A percentile compares a stretch with the other conserved stretches of the same genome.
Conservation (phyloP, 1,139 yeast genomes). For the Geotrichum restrictum region DNA sequence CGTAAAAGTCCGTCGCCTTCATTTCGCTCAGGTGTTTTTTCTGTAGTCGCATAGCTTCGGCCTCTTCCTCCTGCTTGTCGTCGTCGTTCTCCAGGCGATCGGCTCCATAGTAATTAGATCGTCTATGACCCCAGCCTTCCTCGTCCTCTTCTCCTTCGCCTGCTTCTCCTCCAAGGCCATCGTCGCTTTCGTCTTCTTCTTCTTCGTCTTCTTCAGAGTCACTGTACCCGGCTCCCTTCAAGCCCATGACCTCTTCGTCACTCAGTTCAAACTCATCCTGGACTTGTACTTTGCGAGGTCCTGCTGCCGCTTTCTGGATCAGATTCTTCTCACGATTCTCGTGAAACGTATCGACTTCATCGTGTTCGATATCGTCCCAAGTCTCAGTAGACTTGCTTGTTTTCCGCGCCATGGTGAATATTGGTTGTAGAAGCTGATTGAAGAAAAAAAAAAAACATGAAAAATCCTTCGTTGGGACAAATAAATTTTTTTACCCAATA, state of each 20-base stretch:
- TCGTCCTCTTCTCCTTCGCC: constrained; percentile 49
- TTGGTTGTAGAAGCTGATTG: not conserved
- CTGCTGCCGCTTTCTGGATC: constrained; percentile 13
- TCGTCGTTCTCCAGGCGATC: constrained; percentile 69
- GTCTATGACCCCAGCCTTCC: constrained; percentile 76
- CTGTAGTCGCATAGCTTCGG: constrained; percentile 85
- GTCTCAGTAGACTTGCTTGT: constrained; percentile 13
- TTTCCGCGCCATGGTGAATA: constrained; percentile 17
- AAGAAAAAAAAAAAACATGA: not conserved
- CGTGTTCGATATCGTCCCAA: constrained; percentile 22
- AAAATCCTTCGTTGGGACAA: not conserved
- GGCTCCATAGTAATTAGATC: constrained; percentile 78
- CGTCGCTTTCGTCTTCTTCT: constrained; percentile 34
- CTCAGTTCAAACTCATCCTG: constrained; percentile 43
- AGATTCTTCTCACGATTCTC: constrained; percentile 16
- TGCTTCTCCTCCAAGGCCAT: constrained; percentile 30
- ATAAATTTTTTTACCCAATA: not conserved
- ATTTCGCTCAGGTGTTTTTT: constrained; percentile 77
- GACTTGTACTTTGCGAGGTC: constrained; percentile 4
- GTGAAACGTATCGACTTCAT: constrained; percentile 21
- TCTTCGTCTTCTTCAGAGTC: constrained; percentile 32
- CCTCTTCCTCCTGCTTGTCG: constrained; percentile 72
- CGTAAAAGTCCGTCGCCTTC: constrained; percentile 76
- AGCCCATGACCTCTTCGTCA: constrained; percentile 50
- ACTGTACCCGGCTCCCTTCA: constrained; percentile 29